phyloP scores from a whole-genome alignment of 805 yeast species.

The Teunomyces lycoperdinae region DNA sequence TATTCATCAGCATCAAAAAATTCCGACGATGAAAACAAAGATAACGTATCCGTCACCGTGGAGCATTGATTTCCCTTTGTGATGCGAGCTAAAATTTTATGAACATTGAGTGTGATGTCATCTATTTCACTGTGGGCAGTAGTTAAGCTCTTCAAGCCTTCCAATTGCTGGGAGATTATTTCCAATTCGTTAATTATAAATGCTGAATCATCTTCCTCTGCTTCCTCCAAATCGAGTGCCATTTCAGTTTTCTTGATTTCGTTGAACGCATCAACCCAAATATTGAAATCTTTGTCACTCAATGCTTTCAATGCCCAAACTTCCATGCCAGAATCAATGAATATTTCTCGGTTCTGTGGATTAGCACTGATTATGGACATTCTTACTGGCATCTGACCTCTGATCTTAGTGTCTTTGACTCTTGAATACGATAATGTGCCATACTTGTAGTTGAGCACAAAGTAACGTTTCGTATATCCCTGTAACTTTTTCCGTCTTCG shows the following conservation, averaged over 20 bases:
- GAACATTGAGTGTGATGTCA: conserved; percentile 19
- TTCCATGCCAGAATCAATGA: conserved; percentile 92
- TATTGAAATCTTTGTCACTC: conserved; percentile 61
- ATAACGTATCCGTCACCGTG: conserved; percentile 20
- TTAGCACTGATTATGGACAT: conserved; percentile 82
- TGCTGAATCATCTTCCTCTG: conserved; percentile 10
- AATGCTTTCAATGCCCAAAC: conserved; percentile 83
- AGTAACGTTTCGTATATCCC: conserved; percentile 83
- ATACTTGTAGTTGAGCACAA: conserved; percentile 75
- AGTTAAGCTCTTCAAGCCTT: conserved; percentile 1
- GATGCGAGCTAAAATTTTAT: conserved; percentile 12
- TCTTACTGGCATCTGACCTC: conserved; percentile 90
- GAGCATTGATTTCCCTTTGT: conserved; percentile 11
- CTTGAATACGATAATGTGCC: conserved; percentile 84
- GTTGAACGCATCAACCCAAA: conserved; percentile 83
- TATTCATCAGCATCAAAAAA: conserved; percentile 66
- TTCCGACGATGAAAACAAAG: conserved; percentile 31
- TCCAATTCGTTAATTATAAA: conserved; percentile 9
- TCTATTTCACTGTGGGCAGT: conserved; percentile 5
- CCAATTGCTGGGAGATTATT: conserved; percentile 1
- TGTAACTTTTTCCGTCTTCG: conserved; percentile 78
- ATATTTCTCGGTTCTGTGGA: conserved; percentile 61
- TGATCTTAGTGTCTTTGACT: conserved; percentile 63
- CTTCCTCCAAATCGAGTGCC: conserved; percentile 6
- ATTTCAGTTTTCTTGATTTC: conserved; percentile 33